These are phyloP conservation scores for Knufia fluminis DNA, from an alignment of 2,329 filamentous ascomycete species.

Conservation along the genomic window DNA sequence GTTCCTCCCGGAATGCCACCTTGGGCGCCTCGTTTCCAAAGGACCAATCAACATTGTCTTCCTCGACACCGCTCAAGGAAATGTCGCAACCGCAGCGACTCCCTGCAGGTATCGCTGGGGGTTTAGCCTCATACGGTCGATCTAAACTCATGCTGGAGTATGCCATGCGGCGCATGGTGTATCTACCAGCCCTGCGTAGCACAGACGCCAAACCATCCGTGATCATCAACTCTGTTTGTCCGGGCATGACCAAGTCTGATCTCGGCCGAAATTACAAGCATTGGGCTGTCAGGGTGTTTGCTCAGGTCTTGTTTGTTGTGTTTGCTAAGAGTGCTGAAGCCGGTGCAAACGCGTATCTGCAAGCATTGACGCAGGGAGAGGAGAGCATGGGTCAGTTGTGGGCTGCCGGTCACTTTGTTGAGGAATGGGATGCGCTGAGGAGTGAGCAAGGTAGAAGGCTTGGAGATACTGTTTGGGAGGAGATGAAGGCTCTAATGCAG, in stretches of 20 bases:
- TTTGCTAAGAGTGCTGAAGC: conserved; percentile 37
- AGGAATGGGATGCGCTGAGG: conserved; percentile 25
- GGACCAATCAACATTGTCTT: conserved; percentile 24
- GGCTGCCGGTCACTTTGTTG: conserved; percentile 31
- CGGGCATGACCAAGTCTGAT: conserved; percentile 36
- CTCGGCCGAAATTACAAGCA: conserved; percentile 30
- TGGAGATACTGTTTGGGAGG: conserved; percentile 33
- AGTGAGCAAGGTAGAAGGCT: conserved; percentile 28
- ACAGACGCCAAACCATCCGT: conserved; percentile 28
- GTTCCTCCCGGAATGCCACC: conserved; percentile 35
- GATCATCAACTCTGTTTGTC: conserved; percentile 38
- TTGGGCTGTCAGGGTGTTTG: conserved; percentile 17
- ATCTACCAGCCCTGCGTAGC: conserved; percentile 15
- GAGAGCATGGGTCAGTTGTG: conserved; percentile 38
- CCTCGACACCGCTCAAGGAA: conserved; percentile 26
- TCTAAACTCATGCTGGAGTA: conserved; percentile 38
- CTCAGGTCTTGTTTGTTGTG: conserved; percentile 27
- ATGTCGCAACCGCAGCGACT: conserved; percentile 28
- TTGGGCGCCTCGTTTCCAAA: conserved; percentile 27
- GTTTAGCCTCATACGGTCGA: conserved; percentile 31
- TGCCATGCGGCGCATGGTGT: conserved; percentile 31
- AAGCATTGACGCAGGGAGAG: conserved; percentile 33
- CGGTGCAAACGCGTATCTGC: conserved; percentile 36
- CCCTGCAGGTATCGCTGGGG: conserved; percentile 14
- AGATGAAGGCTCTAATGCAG: conserved; percentile 30